Evolutionary conservation across 148 eudicot species (phyloP).

Genomic region (Heliamphora exappendiculata): DNA sequence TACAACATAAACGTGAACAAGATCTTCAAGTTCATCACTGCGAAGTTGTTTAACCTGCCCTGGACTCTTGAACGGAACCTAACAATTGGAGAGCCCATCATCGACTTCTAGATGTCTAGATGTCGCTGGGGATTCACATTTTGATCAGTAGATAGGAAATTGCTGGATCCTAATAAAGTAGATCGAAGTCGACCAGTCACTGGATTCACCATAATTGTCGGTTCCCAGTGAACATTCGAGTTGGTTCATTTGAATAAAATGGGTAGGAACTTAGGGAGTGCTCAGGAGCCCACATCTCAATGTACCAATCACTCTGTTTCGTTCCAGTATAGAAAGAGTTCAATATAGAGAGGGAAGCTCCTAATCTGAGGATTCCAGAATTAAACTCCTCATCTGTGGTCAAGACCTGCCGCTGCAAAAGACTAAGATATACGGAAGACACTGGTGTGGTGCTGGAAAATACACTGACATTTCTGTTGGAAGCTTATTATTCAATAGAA

Average conservation of each 20-base stretch:
- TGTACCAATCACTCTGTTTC: too few species aligned
- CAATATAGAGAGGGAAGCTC: too few species aligned
- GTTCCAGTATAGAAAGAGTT: not conserved
- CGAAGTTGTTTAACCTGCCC: slow-evolving; percentile 54
- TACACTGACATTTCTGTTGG: too few species aligned
- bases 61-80: slow-evolving; percentile 58
- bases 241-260: slow-evolving; percentile 4
- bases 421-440: too few species aligned
- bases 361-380: too few species aligned
- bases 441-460: too few species aligned
- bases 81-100: slow-evolving; percentile 59
- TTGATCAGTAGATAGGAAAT: not conserved
- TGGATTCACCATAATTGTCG: not conserved
- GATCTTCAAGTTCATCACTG: slow-evolving; percentile 58
- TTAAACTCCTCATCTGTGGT: too few species aligned
- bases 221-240: slow-evolving; percentile 14
- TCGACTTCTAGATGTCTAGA: slow-evolving; percentile 35
- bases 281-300: too few species aligned
- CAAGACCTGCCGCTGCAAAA: too few species aligned
- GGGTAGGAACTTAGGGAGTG: too few species aligned
- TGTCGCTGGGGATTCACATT: too few species aligned
- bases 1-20: slow-evolving; percentile 72
- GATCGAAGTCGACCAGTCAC: slow-evolving; percentile 14
- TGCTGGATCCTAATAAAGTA: not conserved
- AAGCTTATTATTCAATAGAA: too few species aligned